Evolutionary conservation across 768 basidiomycete genomes (phyloP), one percentile per base, ranked within the genome.

Genomic region (Hygrophoropsis aurantiaca): DNA sequence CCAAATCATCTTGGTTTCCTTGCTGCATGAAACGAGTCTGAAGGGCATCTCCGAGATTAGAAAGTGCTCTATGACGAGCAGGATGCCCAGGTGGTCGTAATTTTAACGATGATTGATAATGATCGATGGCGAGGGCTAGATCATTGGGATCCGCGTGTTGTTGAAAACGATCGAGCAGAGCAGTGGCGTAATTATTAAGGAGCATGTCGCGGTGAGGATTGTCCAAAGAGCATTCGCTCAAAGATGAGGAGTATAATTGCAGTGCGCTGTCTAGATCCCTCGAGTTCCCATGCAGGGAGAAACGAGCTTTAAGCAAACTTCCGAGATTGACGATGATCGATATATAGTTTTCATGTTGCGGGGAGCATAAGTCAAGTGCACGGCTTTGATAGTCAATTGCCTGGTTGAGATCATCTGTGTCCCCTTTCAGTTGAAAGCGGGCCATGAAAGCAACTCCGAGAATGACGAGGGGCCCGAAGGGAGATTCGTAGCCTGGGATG

Each of bases 1-100:
- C 53, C 24, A 71, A 26, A 44, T 69, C 64, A 41, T 52, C 45
- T 16, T 46, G 35, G 11, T 56, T 45, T 4, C 62, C 57, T 4
- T 58, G 47, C 11, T 44, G 24, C 30, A 62, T 57, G 51, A 58
- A 71, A 19, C 47, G 60, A 49, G 25, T 5, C 18, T 47, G 40
- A 24, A 66, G 46, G 0, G 56, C 48, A 38, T 36, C 50, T 8
- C 56, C 66, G 5, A 71, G 52, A 27, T 52, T 58, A 4, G 42
- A 46, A 26, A 63, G 44, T 33, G 40, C 34, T 11, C 16, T 25
- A 11, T 30, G 16, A 32, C 55, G 58, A 16, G n/a, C 37, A 15
- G 50, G 40, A 42, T 58, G 54, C 15, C 54, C 59, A 1, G 49
- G 57, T 42, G 57, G 57, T 20, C 62, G 61, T 39, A 62, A 44